Evolutionary conservation across 164 flowering plant species (phyloP), one percentile per base, ranked within the genome.

Genomic region (Tetracentron sinense): DNA sequence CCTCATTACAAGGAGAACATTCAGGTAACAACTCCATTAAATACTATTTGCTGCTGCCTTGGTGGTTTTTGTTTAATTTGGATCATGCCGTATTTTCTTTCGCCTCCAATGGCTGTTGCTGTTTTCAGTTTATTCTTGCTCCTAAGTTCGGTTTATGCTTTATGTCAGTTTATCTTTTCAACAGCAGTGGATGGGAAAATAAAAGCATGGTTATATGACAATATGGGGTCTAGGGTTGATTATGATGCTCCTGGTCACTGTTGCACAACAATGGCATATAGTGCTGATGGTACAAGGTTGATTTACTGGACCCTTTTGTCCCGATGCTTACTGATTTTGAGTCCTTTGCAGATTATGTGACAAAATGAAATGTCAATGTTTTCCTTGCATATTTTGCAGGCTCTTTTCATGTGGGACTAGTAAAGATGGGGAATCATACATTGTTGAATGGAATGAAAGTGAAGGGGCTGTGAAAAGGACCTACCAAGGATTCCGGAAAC

Each of bases 361-460:
- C 29, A 16, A 21, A 14, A 3, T 42, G 2, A 25, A 19, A 10
- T 26, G 17, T 46, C 44, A 38, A 10, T 54, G 44, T 35, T 28
- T 52, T 65, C 33, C 21, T 51, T 63, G 42, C 11, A 61, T 21
- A 16, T 22, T 28, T 63, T 74, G 62, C 66, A 88, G 96, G 81
- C 84, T 89, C 19, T 90, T 90, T 68, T 90, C 95, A 47, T 90
- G 97, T 67, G 97, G 97, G 28, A 88, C 97, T 12, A 86, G 92
- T 75, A 90, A 86, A 80, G 97, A 90, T 3, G 97, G 97, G 33
- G 95, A 88, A 11, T 86, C 96, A 22, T 75, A 70, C 74, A 82
- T 91, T 54, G 93, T 89, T 69, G 97, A 91, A 64, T 91, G 97
- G 97, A 85, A 91, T 76, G 97, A 91, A 76, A 91, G 92, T 77